Evolutionary conservation across 108 stramenopile species (phyloP), one percentile per base, ranked within the genome.

Genomic region (Parietichytrium sp.): DNA sequence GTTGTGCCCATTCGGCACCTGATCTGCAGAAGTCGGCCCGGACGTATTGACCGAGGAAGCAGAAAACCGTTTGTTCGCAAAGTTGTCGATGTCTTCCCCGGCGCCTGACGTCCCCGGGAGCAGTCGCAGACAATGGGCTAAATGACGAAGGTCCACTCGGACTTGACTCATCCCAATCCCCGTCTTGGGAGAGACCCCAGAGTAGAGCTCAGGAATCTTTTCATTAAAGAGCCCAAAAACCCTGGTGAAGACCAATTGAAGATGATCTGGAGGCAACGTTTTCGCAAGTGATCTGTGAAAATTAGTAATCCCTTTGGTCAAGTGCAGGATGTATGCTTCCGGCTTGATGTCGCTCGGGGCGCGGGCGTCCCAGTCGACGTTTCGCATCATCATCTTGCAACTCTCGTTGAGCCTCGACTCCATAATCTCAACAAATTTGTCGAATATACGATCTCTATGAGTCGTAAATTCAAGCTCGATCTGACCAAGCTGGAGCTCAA

Each of bases 381-480:
- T n/a, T 33, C 61, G 23, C 29, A 72, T 10, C 20, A 45, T 33
- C 12, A 42, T 15, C 38, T 42, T 72, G 0, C 61, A 72, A 42
- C 61, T 45, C 10, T 72, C 61, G 42, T 72, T 72, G 38, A 72
- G 42, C 61, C 36, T 16, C 1, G 38, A 45, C 61, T 33, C 45
- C 20, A 72, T n/a, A 6, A 72, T n/a, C 61, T 72, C 61, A 8
- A 72, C 61, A 25, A 72, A 45, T 42, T 72, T 72, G 20, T 72
- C 61, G 20, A 72, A 72, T 23, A 72, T 72, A 15, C 61, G 61
- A 33, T 72, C n/a, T 7, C 61, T 16, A 42, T 72, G 61, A 0
- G 38, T 33, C 15, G 36, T 42, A 20, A 25, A 72, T 42, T 72
- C 61, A 6, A 42, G 12, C 16, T 33, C 36, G 20, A 72, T 42